Evolutionary conservation across 768 basidiomycete species (phyloP), one percentile per base, ranked within the genome.

Genomic region (Mycena maculata): DNA sequence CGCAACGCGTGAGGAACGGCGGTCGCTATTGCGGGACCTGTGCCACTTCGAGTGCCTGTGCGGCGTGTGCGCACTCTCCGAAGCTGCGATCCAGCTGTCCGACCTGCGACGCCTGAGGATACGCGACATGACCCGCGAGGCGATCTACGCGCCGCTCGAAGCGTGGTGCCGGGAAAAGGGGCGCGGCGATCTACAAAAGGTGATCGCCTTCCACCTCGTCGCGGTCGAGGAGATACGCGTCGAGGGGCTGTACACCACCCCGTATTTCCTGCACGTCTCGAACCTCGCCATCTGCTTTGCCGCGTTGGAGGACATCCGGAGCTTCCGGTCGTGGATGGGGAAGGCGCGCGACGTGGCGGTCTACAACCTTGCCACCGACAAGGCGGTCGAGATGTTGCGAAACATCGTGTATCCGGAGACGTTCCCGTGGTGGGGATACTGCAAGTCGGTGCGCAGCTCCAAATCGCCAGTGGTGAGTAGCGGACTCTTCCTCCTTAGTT

Each of bases 301-400:
- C 20, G 69, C 62, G 36, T 16, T 60, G 18, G 57, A 63, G 48
- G 69, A 70, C 38, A 50, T 58, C 4, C 56, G 61, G 23, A 41
- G 59, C 18, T 71, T 71, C 23, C 50, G 69, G 16, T 36, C 44
- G 45, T 71, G 69, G 69, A 65, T 71, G 41, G 65, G 62, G 31
- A 67, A 57, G 61, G 62, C 65, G 31, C 56, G 69, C 44, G 69
- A 67, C 16, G 57, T 61, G 25, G 69, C 62, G 0, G 15, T 56
- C 47, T 25, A 45, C 27, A 63, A 60, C 31, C 41, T 60, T 13
- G 65, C 45, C 33, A 27, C 52, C 41, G 60, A 64, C 8, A n/a
- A n/a, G 27, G 58, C 69, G 22, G 39, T 20, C 3, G 61, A 71
- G n/a, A 63, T 71, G 65, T n/a, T 63, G n/a, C 30, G 44, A 22